phyloP scores from a whole-genome alignment of 768 basidiomycete species.

The Macrolepiota fuliginosa region DNA sequence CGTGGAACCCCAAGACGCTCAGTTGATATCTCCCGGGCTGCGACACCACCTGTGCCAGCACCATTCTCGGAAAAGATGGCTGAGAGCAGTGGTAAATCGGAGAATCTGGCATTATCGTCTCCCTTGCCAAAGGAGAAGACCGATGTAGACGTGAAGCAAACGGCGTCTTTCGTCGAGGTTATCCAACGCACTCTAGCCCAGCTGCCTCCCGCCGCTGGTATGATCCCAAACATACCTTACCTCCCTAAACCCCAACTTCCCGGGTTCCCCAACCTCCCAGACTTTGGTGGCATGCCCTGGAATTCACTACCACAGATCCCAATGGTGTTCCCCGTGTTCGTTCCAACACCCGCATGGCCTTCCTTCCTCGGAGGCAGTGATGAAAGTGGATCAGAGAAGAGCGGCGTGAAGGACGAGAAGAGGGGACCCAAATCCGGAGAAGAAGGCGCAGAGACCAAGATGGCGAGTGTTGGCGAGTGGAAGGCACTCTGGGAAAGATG shows the following conservation, averaged over 20 bases:
- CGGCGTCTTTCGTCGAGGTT: slow-evolving; percentile 60
- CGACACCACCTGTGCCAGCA: slow-evolving; percentile 25
- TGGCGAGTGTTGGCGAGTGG: slow-evolving; percentile 53
- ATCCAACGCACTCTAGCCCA: slow-evolving; percentile 73
- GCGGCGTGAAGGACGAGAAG: slow-evolving; percentile 20
- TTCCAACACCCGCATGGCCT: slow-evolving; percentile 66
- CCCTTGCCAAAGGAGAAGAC: slow-evolving; percentile 23
- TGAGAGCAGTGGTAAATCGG: background rate
- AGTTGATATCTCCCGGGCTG: slow-evolving; percentile 28
- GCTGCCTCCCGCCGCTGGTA: slow-evolving; percentile 54
- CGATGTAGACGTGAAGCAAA: slow-evolving; percentile 41
- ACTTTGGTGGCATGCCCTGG: slow-evolving; percentile 48
- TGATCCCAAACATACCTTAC: slow-evolving; percentile 44
- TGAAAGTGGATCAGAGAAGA: slow-evolving; percentile 14
- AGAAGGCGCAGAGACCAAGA: slow-evolving; percentile 33
- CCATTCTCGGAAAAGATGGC: background rate
- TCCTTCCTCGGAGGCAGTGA: slow-evolving; percentile 54
- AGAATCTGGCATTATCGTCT: slow-evolving; percentile 11
- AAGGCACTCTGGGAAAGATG: slow-evolving; percentile 76
- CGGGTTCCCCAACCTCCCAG: slow-evolving; percentile 65
- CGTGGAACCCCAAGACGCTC: slow-evolving; percentile 26
- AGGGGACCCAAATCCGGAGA: slow-evolving; percentile 25
- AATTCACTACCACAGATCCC: slow-evolving; percentile 63
- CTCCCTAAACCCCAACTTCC: slow-evolving; percentile 56
- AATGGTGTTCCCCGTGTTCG: slow-evolving; percentile 76